Conservation (phyloP, 495 filamentous ascomycete species). For the Penicillium ochrochloron region DNA sequence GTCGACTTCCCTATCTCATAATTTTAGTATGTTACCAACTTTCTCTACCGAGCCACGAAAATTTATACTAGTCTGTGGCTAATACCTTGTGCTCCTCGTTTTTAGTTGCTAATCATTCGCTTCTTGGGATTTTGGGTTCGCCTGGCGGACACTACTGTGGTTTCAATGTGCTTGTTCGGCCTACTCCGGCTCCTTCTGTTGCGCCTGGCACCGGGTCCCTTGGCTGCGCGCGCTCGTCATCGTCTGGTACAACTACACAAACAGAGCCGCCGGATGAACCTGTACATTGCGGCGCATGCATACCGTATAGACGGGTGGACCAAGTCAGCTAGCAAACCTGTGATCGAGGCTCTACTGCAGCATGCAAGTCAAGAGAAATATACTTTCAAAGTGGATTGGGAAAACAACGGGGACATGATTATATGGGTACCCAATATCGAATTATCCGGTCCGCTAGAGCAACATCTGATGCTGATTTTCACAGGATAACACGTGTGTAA, state of each 20-base stretch:
- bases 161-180: neutral
- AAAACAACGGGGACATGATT: slow-evolving; percentile 52
- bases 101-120: neutral
- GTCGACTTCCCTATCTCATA: neutral
- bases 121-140: neutral
- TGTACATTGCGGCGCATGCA: slow-evolving; percentile 58
- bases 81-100: neutral
- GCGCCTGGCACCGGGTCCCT: neutral
- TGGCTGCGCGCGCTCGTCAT: slow-evolving; percentile 23
- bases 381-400: slow-evolving; percentile 52
- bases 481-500: slow-evolving; percentile 52
- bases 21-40: neutral
- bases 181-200: neutral
- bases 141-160: neutral
- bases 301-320: slow-evolving; percentile 60
- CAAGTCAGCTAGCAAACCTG: slow-evolving; percentile 1
- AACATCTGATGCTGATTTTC: neutral
- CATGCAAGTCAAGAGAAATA: slow-evolving; percentile 57
- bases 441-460: neutral
- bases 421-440: slow-evolving; percentile 48
- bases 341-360: slow-evolving; percentile 35
- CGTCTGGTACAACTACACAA: slow-evolving; percentile 57
- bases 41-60: neutral
- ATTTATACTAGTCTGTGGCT: neutral
- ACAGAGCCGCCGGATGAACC: slow-evolving; percentile 52